Evolutionary conservation across 2,329 filamentous ascomycete species (phyloP), one percentile per base, ranked within the genome.

Genomic region (Colletotrichum somersetense): DNA sequence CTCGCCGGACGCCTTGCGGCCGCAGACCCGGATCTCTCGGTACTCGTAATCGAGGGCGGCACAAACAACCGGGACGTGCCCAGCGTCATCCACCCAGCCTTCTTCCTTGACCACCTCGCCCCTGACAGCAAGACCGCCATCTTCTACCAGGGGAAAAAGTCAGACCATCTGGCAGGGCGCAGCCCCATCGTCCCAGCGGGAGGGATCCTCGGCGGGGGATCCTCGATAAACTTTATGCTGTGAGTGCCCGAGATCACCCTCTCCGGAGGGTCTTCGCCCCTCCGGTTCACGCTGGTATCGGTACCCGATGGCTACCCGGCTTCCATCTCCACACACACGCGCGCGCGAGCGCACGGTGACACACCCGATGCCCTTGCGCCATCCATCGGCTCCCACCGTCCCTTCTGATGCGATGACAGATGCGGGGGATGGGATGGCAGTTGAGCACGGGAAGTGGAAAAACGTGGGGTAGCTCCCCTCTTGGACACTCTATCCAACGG

Each of bases 81-180:
- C 1, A 82, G 81, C 18, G 80, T 89, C 33, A 79, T 84, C 16
- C 82, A 87, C 66, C 88, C 88, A 0, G 87, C 83, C 1, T 79
- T 88, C n/a, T 89, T 83, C 73, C 78, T 87, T 30, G 79, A 80
- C 55, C 72, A 92, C 93, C 80, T 94, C 91, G 81, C 92, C 91
- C 38, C 85, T 83, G 93, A 93, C 91, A 86, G 93, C 76, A 94
- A 85, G 86, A 84, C 83, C 0, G 83, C 85, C 11, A 77, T 81
- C 65, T 88, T 88, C 76, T 88, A 88, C 78, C 82, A 86, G 73
- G 81, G 82, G 3, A 85, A 84, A 53, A 77, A 84, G 33, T 83
- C 83, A 1, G 79, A 83, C 30, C 78, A 86, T 50, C 80, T 89
- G 6, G 83, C 81, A 55, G 81, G 82, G 10, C 80, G 87, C 23